Conservation (phyloP, 179 eudicot genomes). For the Silene coronaria region DNA sequence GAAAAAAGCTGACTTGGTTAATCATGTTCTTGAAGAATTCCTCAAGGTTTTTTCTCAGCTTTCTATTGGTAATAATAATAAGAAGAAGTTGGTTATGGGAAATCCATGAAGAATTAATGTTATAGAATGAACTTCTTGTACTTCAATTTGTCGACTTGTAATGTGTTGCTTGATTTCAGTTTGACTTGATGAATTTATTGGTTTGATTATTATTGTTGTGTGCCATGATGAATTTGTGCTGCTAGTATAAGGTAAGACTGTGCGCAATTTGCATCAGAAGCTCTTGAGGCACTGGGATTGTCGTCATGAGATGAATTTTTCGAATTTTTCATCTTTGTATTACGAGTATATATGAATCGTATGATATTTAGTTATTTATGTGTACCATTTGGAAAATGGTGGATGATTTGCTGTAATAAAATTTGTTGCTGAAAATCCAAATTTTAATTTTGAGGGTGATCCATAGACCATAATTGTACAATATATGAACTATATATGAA, state of each 20-base stretch:
- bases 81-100: background rate
- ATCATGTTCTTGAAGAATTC: conserved; percentile 53
- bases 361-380: background rate
- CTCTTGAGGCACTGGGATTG: too few relatives aligned
- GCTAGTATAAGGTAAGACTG: too few relatives aligned
- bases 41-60: conserved; percentile 42
- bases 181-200: background rate
- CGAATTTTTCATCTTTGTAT: background rate
- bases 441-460: background rate
- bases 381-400: background rate
- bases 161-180: background rate
- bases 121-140: conserved; percentile 9
- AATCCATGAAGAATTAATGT: background rate
- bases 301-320: background rate
- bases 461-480: too few relatives aligned
- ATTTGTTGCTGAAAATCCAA: background rate
- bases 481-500: too few relatives aligned
- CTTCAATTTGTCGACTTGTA: conserved; percentile 17
- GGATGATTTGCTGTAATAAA: background rate
- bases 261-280: too few relatives aligned
- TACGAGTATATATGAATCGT: background rate
- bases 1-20: conserved; percentile 32
- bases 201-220: conserved; percentile 5
- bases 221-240: background rate
- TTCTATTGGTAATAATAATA: background rate